Conservation (phyloP, 2,329 filamentous ascomycete species). For the Nothophaeocryptopus gaeumannii region DNA sequence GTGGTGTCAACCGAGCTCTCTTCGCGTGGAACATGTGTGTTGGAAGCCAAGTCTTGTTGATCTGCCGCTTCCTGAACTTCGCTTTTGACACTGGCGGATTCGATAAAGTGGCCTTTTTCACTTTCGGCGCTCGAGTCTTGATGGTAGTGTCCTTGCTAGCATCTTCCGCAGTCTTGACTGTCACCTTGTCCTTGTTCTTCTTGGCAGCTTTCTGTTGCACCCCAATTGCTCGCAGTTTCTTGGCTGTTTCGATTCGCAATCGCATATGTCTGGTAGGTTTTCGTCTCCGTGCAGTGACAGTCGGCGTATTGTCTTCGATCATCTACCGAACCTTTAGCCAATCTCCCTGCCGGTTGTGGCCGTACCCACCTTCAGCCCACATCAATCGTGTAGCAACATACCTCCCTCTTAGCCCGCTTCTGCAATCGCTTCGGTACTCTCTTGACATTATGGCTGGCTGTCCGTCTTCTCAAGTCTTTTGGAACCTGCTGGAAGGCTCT, state of each 20-base stretch:
- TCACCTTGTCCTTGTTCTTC: constrained; percentile 29
- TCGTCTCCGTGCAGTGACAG: constrained; percentile 63
- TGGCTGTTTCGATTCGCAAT: constrained; percentile 72
- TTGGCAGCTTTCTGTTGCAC: constrained; percentile 47
- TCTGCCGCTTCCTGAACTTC: constrained; percentile 81
- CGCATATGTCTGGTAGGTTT: constrained; percentile 54
- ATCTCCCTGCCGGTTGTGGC: neutral
- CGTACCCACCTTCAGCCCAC: constrained; percentile 19
- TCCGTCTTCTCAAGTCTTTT: constrained; percentile 75
- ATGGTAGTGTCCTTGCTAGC: constrained; percentile 32
- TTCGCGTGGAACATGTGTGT: constrained; percentile 95
- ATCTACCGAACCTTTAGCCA: constrained; percentile 56
- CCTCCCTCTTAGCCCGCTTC: constrained; percentile 62
- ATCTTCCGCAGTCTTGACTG: constrained; percentile 15
- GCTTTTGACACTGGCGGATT: constrained; percentile 59
- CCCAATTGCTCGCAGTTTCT: constrained; percentile 63
- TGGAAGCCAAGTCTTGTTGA: constrained; percentile 88
- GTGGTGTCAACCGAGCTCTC: constrained; percentile 79
- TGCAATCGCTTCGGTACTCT: constrained; percentile 77
- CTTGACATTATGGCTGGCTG: constrained; percentile 93
- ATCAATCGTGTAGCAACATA: constrained; percentile 17
- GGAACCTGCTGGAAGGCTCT: constrained; percentile 91
- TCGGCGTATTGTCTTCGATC: constrained; percentile 86
- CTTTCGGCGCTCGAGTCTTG: constrained; percentile 55
- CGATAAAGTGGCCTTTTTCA: constrained; percentile 68